Conservation (phyloP, 2,329 filamentous ascomycete genomes). For the Diaporthe caulivora region DNA sequence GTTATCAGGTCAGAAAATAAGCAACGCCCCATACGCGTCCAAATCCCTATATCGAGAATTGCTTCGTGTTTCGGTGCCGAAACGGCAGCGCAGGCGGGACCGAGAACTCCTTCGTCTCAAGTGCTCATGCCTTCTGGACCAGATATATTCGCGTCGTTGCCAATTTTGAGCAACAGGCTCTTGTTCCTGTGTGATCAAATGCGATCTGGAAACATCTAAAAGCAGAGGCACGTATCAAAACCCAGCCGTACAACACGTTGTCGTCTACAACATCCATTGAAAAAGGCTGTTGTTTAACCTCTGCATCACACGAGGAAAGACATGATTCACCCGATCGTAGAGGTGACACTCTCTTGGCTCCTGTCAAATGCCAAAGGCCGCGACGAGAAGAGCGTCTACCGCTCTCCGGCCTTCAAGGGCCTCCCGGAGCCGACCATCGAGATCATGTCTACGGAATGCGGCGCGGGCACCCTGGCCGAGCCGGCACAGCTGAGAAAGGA, state of each 20-base stretch:
- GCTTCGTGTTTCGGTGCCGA: constrained; percentile 1
- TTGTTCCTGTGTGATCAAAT: background rate
- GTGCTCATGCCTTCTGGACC: background rate
- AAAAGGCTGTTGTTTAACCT: too few relatives aligned
- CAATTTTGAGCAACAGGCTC: background rate
- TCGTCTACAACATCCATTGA: background rate
- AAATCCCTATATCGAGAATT: too few relatives aligned
- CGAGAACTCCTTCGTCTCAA: background rate
- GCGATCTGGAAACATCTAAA: background rate
- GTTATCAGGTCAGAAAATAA: background rate
- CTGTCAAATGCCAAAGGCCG: constrained; percentile 52
- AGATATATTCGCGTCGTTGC: constrained; percentile 3
- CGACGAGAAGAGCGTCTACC: constrained; percentile 55
- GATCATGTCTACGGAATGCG: constrained; percentile 56
- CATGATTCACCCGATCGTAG: constrained; percentile 44
- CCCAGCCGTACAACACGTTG: background rate
- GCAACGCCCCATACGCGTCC: background rate
- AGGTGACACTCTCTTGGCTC: constrained; percentile 54
- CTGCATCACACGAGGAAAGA: background rate
- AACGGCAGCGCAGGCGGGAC: constrained; percentile 28
- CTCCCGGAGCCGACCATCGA: constrained; percentile 52
- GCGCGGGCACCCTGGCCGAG: constrained; percentile 45
- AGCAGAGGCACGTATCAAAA: background rate
- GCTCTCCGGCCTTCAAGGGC: constrained; percentile 50
- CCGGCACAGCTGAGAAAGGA: constrained; percentile 50